A percentile compares a stretch with the other conserved stretches of the same genome.
Conservation (phyloP, 805 yeast species). For the Yamadazyma takamatsuzukensis region DNA sequence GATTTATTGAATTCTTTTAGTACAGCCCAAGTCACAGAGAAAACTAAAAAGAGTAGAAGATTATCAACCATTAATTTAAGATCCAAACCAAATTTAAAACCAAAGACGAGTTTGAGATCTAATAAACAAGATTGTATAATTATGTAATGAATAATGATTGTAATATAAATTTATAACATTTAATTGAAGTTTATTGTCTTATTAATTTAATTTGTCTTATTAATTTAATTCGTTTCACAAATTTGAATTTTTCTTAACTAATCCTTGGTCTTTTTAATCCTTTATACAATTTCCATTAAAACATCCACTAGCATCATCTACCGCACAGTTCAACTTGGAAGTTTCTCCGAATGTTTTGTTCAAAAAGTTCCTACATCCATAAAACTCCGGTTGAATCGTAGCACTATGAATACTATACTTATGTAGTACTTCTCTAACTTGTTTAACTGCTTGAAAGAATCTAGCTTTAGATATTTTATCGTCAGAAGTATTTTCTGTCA, state of each 20-base stretch:
- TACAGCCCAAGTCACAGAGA: background rate
- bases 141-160: conserved; percentile 4
- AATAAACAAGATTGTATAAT: conserved; percentile 10
- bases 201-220: too few relatives aligned
- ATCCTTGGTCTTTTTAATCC: background rate
- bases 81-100: background rate
- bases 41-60: conserved; percentile 4
- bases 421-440: conserved; percentile 76
- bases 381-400: conserved; percentile 94
- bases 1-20: conserved; percentile 22
- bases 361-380: too few relatives aligned
- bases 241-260: too few relatives aligned
- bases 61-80: conserved; percentile 4
- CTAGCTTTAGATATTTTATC: conserved; percentile 32
- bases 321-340: conserved; percentile 22
- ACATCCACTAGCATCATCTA: conserved; percentile 30
- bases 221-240: too few relatives aligned
- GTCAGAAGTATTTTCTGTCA: conserved; percentile 52
- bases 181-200: too few relatives aligned
- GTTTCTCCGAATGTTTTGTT: too few relatives aligned
- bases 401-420: conserved; percentile 86
- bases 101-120: conserved; percentile 1
- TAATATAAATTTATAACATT: background rate
- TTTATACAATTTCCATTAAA: conserved; percentile 23
- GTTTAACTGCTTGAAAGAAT: conserved; percentile 67